Evolutionary conservation across 768 basidiomycete genomes (phyloP).

Genomic region (Leccinellum albellum): DNA sequence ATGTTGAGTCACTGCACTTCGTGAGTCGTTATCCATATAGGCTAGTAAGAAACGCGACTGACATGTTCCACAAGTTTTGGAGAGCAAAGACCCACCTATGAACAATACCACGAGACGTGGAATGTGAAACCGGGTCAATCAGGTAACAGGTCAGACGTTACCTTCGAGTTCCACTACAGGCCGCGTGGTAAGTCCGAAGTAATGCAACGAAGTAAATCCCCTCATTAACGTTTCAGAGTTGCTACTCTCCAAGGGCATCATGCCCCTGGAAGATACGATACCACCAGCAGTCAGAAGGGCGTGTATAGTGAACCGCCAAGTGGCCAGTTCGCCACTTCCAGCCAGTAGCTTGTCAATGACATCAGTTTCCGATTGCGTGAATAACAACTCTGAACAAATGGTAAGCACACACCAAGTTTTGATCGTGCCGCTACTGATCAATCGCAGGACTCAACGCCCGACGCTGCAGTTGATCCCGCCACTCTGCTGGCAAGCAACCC

Average conservation of each 20-base stretch:
- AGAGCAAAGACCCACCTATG: conserved; percentile 34
- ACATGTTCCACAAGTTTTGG: conserved; percentile 44
- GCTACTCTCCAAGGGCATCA: conserved; percentile 50
- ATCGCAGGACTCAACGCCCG: background rate
- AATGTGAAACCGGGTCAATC: conserved; percentile 40
- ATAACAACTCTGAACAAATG: background rate
- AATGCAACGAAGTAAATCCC: background rate
- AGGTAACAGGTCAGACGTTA: conserved; percentile 46
- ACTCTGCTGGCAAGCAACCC: background rate
- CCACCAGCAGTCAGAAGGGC: conserved; percentile 2
- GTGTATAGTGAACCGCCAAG: conserved; percentile 33
- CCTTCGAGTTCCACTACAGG: conserved; percentile 66
- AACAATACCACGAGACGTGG: conserved; percentile 53
- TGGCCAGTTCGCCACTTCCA: conserved; percentile 19
- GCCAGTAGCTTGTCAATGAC: background rate
- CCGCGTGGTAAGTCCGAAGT: conserved; percentile 40
- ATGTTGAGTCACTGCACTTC: conserved; percentile 44
- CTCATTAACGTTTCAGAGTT: conserved; percentile 38
- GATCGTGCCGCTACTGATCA: background rate
- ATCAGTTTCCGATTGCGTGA: conserved; percentile 2
- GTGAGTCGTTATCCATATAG: conserved; percentile 29
- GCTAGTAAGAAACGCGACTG: background rate
- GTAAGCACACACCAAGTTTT: conserved; percentile 1
- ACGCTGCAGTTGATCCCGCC: background rate
- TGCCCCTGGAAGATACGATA: conserved; percentile 29